Percentiles rank a stretch among this genome's conserved stretches.
Evolutionary conservation across 352 stramenopile genomes (phyloP).

Genomic region (Poterioochromonas sp.): DNA sequence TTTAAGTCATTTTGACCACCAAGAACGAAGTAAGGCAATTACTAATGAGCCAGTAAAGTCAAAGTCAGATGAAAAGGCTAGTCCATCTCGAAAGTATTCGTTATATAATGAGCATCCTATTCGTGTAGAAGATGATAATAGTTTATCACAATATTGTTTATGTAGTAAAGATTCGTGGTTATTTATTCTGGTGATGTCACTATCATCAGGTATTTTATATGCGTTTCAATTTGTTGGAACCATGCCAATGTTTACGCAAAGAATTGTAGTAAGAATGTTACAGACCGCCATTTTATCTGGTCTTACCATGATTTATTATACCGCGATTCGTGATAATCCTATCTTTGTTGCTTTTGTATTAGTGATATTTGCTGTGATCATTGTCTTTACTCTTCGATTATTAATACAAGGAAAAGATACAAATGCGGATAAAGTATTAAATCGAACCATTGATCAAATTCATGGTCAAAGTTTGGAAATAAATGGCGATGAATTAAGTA

Average conservation of each 20-base stretch:
- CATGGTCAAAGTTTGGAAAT: too few species aligned
- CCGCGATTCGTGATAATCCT: not conserved
- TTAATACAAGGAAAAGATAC: too few species aligned
- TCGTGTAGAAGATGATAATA: not conserved
- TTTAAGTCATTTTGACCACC: not conserved
- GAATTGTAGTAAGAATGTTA: not conserved
- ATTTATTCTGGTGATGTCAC: not conserved
- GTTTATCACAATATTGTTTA: too few species aligned
- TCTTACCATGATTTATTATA: not conserved
- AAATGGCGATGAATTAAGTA: too few species aligned
- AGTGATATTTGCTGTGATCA: not conserved
- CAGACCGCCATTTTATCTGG: not conserved
- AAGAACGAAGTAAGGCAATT: too few species aligned
- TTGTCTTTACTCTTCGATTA: not conserved
- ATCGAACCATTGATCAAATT: too few species aligned
- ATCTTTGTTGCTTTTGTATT: not conserved
- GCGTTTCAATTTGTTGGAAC: not conserved
- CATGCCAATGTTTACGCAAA: not conserved
- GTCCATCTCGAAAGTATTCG: not conserved
- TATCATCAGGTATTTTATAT: not conserved
- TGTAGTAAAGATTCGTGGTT: not conserved
- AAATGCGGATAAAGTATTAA: too few species aligned
- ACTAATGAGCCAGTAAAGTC: too few species aligned
- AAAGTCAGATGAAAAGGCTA: too few species aligned
- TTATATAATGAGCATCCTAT: not conserved